Conservation (phyloP, 306 rosid species). For the Cucurbita argyrosperma region DNA sequence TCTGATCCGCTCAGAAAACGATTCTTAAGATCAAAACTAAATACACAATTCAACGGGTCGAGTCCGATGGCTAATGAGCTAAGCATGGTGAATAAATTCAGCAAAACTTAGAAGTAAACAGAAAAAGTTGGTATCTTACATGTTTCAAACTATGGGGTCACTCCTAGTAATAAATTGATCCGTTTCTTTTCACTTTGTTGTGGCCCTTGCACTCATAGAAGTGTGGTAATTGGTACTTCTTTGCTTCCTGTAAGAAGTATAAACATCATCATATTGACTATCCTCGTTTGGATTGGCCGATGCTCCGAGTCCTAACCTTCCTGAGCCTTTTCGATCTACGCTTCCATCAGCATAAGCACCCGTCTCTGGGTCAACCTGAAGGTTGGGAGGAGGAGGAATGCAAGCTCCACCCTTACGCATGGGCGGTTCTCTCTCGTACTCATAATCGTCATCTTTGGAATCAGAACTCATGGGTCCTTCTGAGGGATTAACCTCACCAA, state of each 20-base stretch:
- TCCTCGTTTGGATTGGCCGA: conserved; percentile 71
- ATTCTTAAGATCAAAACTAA: background rate
- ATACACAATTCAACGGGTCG: background rate
- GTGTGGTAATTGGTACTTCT: conserved; percentile 90
- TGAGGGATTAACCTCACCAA: conserved; percentile 88
- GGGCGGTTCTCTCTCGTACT: conserved; percentile 36
- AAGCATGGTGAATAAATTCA: background rate
- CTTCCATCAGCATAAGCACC: conserved; percentile 80
- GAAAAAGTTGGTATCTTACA: background rate
- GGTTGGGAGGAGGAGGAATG: conserved; percentile 80
- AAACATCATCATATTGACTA: conserved; percentile 91
- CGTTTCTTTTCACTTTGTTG: conserved; percentile 32
- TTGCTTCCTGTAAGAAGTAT: conserved; percentile 91
- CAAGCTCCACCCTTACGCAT: conserved; percentile 90
- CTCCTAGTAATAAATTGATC: background rate
- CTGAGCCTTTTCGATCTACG: conserved; percentile 69
- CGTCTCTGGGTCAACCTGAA: conserved; percentile 86
- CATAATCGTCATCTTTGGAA: conserved; percentile 56
- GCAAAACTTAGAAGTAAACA: conserved; percentile 8
- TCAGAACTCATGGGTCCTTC: conserved; percentile 75
- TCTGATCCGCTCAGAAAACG: background rate
- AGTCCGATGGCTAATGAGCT: background rate
- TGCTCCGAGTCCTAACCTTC: conserved; percentile 87
- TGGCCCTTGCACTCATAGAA: conserved; percentile 76
- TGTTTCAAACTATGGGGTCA: background rate